Percentiles rank a stretch among this genome's conserved stretches.
Evolutionary conservation across 768 basidiomycete genomes (phyloP).

Genomic region (Leccinum disarticulatum): DNA sequence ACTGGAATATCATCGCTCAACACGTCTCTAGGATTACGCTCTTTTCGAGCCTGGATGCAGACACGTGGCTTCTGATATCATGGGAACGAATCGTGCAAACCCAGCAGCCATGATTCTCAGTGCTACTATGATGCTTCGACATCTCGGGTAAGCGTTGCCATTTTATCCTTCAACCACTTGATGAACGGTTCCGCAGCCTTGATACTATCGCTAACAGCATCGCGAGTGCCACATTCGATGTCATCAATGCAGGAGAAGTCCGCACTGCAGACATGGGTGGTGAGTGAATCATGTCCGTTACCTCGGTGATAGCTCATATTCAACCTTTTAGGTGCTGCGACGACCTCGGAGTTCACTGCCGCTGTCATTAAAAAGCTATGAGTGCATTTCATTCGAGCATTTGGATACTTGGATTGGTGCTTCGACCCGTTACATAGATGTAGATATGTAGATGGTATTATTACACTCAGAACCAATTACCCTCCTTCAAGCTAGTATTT

Average conservation of each 20-base stretch:
- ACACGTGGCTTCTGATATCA: conserved; percentile 92
- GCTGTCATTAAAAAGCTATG: conserved; percentile 84
- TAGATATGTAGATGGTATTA: conserved; percentile 18
- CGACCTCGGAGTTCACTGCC: conserved; percentile 93
- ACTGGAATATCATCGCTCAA: background rate
- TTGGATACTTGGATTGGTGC: background rate
- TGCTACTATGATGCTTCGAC: conserved; percentile 96
- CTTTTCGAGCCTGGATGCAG: conserved; percentile 99
- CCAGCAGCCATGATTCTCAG: conserved; percentile 97
- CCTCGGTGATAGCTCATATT: conserved; percentile 2
- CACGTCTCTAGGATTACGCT: conserved; percentile 74
- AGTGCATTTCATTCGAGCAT: conserved; percentile 5
- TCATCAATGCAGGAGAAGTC: conserved; percentile 85
- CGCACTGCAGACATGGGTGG: conserved; percentile 96
- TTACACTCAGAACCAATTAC: conserved; percentile 13
- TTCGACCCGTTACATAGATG: conserved; percentile 25
- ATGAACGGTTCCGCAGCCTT: conserved; percentile 49
- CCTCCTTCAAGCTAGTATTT: conserved; percentile 11
- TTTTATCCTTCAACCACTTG: conserved; percentile 16
- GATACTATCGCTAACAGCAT: conserved; percentile 93
- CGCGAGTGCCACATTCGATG: conserved; percentile 88
- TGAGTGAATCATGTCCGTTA: conserved; percentile 37
- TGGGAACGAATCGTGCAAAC: conserved; percentile 95
- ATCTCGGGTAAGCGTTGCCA: conserved; percentile 70
- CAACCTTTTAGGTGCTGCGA: conserved; percentile 63